A percentile compares a stretch with the other conserved stretches of the same genome.
Conservation (phyloP, 2,329 filamentous ascomycete genomes). For the Trichoderma endophyticum region DNA sequence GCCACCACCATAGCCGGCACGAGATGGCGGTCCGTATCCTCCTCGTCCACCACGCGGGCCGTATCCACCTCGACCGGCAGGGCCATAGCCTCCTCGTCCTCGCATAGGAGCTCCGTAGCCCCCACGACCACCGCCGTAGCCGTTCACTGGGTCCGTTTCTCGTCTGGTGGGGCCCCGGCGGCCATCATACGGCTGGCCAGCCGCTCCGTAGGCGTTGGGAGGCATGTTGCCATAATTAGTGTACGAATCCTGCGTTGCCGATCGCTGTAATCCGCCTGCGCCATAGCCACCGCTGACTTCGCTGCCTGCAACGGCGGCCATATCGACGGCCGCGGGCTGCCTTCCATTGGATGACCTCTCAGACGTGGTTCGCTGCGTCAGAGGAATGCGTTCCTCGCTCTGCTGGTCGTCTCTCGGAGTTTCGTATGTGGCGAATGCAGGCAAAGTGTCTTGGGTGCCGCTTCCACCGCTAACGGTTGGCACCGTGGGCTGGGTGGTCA, state of each 20-base stretch:
- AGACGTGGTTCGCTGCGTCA: slow-evolving; percentile 63
- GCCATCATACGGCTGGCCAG: slow-evolving; percentile 44
- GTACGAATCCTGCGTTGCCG: slow-evolving; percentile 58
- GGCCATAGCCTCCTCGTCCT: slow-evolving; percentile 43
- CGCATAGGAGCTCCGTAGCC: slow-evolving; percentile 38
- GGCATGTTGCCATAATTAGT: slow-evolving; percentile 54
- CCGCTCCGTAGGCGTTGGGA: slow-evolving; percentile 46
- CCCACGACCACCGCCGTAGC: slow-evolving; percentile 43
- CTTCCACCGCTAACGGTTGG: slow-evolving; percentile 56
- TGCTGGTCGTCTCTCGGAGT: slow-evolving; percentile 59
- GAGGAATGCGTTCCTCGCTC: slow-evolving; percentile 68
- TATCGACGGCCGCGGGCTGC: slow-evolving; percentile 40
- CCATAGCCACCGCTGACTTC: slow-evolving; percentile 28
- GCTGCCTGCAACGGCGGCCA: slow-evolving; percentile 27
- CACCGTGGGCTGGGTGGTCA: slow-evolving; percentile 54
- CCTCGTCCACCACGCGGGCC: slow-evolving; percentile 26
- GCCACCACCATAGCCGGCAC: slow-evolving; percentile 33
- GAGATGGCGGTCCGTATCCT: slow-evolving; percentile 32
- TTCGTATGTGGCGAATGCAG: slow-evolving; percentile 64
- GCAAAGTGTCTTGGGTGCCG: slow-evolving; percentile 45
- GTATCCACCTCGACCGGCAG: slow-evolving; percentile 36
- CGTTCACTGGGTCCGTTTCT: slow-evolving; percentile 34
- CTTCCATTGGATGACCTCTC: slow-evolving; percentile 51
- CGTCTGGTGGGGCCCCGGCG: slow-evolving; percentile 53
- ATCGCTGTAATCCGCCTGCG: slow-evolving; percentile 36